phyloP scores from a whole-genome alignment of 345 rosid species.

The Syzygium oleosum region DNA sequence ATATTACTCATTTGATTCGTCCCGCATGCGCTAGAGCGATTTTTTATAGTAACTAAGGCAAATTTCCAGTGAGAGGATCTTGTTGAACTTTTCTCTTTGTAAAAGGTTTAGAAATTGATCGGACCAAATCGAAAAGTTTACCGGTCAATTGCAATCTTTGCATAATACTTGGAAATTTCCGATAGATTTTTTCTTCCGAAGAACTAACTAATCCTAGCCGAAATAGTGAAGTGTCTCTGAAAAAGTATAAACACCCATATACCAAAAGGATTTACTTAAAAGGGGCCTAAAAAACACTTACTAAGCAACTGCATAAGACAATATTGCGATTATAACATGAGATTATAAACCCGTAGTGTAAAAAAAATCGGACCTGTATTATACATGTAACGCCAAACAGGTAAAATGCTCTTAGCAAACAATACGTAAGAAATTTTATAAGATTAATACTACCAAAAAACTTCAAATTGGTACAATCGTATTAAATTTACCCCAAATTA shows the following conservation, averaged over 20 bases:
- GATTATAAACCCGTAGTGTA: background rate
- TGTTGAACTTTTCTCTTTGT: background rate
- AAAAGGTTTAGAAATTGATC: too few species aligned
- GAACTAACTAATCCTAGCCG: background rate
- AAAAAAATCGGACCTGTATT: too few species aligned
- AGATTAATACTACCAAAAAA: too few species aligned
- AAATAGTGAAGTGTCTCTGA: background rate
- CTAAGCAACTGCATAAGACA: background rate
- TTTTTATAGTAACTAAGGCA: too few species aligned
- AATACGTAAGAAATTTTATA: too few species aligned
- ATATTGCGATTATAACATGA: background rate
- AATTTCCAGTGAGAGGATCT: accelerated
- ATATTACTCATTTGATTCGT: too few species aligned
- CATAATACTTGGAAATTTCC: background rate
- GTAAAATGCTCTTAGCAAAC: background rate
- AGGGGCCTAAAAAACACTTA: background rate
- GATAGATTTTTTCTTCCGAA: background rate
- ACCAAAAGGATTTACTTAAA: background rate
- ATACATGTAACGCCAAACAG: too few species aligned
- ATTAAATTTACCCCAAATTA: too few species aligned
- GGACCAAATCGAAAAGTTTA: too few species aligned
- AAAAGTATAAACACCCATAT: background rate
- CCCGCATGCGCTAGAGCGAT: accelerated
- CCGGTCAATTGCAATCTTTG: accelerated
- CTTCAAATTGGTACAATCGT: too few species aligned